phyloP scores from a whole-genome alignment of 257 asterid genomes.

The Ligustrum vulgare region DNA sequence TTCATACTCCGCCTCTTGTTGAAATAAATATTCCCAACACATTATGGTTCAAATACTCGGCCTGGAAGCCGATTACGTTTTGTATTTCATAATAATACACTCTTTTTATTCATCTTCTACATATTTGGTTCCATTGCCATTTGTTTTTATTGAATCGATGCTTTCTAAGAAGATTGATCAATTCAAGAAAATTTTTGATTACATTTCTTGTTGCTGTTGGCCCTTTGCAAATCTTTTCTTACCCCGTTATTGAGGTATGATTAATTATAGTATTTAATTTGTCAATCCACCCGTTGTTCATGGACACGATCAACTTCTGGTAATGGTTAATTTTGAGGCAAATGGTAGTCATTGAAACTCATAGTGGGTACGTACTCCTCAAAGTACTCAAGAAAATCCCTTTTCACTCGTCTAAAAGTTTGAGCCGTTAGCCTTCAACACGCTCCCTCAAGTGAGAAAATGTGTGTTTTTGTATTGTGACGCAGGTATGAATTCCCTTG shows the following conservation, averaged over 20 bases:
- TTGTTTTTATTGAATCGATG: conserved; percentile 42
- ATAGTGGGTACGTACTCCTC: conserved; percentile 54
- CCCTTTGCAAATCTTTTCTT: conserved; percentile 63
- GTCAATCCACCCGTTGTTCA: conserved; percentile 54
- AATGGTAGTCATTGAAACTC: conserved; percentile 72
- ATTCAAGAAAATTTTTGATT: conserved; percentile 47
- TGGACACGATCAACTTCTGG: conserved; percentile 74
- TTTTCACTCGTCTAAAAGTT: not conserved
- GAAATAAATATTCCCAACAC: not conserved
- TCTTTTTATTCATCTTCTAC: conserved; percentile 62
- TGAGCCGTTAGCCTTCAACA: not conserved
- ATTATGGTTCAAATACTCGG: conserved; percentile 64
- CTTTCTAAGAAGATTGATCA: conserved; percentile 39
- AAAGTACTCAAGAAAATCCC: not conserved
- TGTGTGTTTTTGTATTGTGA: not conserved
- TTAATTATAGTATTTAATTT: too few relatives aligned
- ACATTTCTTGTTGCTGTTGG: conserved; percentile 53
- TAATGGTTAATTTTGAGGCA: conserved; percentile 65
- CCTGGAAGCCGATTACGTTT: conserved; percentile 46
- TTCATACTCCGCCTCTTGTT: too few relatives aligned
- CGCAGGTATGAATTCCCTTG: conserved; percentile 77
- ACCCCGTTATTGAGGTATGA: conserved; percentile 52
- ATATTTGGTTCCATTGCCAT: conserved; percentile 54
- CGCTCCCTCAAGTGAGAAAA: not conserved
- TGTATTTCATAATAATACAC: conserved; percentile 63